phyloP scores from a whole-genome alignment of 2,329 filamentous ascomycete species.

The Onygenales sp. region DNA sequence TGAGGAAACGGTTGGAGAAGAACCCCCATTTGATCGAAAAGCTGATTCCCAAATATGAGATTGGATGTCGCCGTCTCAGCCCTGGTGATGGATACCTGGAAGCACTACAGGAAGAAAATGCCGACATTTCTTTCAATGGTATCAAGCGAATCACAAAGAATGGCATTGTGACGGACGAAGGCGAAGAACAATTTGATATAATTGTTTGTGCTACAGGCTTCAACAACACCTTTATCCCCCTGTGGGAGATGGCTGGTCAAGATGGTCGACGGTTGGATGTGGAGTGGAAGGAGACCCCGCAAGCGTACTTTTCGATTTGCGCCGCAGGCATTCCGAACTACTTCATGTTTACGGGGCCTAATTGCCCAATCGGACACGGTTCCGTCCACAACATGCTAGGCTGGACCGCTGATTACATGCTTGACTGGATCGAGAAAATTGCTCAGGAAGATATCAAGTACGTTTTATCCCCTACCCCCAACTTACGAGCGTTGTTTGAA shows the following conservation, averaged over 20 bases:
- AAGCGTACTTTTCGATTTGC: not conserved
- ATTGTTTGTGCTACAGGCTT: conserved; percentile 30
- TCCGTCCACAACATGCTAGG: conserved; percentile 4
- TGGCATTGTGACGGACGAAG: conserved; percentile 14
- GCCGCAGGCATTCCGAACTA: conserved; percentile 2
- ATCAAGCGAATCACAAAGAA: conserved; percentile 12
- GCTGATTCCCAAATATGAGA: conserved; percentile 24
- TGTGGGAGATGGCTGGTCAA: not conserved
- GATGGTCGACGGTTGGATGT: not conserved
- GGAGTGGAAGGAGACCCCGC: not conserved
- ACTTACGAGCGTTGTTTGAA: conserved; percentile 1
- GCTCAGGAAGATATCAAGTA: not conserved
- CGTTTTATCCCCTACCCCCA: not conserved
- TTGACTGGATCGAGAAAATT: not conserved
- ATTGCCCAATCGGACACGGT: conserved; percentile 5
- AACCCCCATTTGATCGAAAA: conserved; percentile 3
- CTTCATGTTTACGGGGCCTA: conserved; percentile 6
- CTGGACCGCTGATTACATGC: not conserved
- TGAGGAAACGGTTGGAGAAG: conserved; percentile 5
- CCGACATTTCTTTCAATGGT: conserved; percentile 6
- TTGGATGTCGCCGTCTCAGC: conserved; percentile 28
- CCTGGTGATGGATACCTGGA: conserved; percentile 27
- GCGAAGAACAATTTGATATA: conserved; percentile 13
- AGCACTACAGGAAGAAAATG: conserved; percentile 14
- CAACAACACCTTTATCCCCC: conserved; percentile 15